Percentiles rank a stretch among this genome's conserved stretches.
Conservation (phyloP, 345 rosid genomes). For the Passiflora organensis region DNA sequence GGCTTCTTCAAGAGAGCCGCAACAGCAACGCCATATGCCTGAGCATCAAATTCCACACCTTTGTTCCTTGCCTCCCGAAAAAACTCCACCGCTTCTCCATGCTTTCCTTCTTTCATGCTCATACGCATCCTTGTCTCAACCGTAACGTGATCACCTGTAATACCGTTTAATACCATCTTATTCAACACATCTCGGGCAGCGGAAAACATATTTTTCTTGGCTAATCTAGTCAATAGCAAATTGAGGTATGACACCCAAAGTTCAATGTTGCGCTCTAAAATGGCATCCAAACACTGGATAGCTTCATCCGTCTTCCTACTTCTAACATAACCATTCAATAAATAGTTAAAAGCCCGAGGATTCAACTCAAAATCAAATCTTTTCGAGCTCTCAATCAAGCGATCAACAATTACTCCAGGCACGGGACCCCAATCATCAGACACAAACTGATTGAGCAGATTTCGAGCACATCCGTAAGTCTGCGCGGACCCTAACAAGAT, state of each 20-base stretch:
- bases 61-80: conserved; percentile 40
- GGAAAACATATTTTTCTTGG: conserved; percentile 35
- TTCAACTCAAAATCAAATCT: conserved; percentile 37
- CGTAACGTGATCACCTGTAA: conserved; percentile 41
- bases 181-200: conserved; percentile 41
- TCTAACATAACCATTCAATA: conserved; percentile 51
- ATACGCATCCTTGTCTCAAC: conserved; percentile 43
- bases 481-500: conserved; percentile 33
- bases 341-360: conserved; percentile 44
- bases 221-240: conserved; percentile 36
- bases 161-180: conserved; percentile 42
- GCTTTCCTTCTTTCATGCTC: conserved; percentile 45
- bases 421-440: conserved; percentile 32
- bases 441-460: conserved; percentile 35
- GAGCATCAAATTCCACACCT: conserved; percentile 48
- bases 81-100: conserved; percentile 41
- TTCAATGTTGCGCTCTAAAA: conserved; percentile 39
- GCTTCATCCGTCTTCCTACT: conserved; percentile 37
- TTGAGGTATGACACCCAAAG: conserved; percentile 35
- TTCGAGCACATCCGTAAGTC: conserved; percentile 28
- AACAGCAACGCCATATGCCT: conserved; percentile 37
- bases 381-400: conserved; percentile 35
- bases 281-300: conserved; percentile 27
- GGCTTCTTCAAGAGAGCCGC: conserved; percentile 41
- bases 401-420: conserved; percentile 34